A percentile compares a stretch with the other conserved stretches of the same genome.
These are phyloP conservation scores for Sclerotinia glacialis DNA, from an alignment of 2,329 filamentous ascomycete genomes.

Conservation along the genomic window DNA sequence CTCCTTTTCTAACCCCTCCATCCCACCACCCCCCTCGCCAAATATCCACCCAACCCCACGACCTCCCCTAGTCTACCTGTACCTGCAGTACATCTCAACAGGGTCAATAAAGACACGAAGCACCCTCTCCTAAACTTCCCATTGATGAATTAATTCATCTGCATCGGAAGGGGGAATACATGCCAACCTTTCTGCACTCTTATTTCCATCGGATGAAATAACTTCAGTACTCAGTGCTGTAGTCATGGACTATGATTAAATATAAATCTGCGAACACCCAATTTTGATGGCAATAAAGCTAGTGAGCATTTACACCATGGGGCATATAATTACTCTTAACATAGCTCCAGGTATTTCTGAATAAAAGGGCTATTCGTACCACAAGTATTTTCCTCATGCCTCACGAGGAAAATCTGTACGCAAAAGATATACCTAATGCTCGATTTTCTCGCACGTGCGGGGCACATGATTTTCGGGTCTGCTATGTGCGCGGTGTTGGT, in stretches of 20 bases:
- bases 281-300: too few species aligned
- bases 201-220: not conserved
- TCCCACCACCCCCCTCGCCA: constrained; percentile 41
- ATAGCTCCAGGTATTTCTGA: too few species aligned
- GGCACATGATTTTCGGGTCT: not conserved
- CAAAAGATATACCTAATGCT: not conserved
- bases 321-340: too few species aligned
- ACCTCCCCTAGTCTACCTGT: constrained; percentile 72
- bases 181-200: constrained; percentile 32
- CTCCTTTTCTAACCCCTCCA: constrained; percentile 38
- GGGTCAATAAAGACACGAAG: constrained; percentile 75
- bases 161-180: constrained; percentile 44
- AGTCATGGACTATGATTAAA: too few species aligned
- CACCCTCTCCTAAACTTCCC: constrained; percentile 75
- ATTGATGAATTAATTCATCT: constrained; percentile 65
- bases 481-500: too few species aligned
- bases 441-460: not conserved
- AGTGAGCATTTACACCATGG: too few species aligned
- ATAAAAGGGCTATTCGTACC: too few species aligned
- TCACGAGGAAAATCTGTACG: too few species aligned
- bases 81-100: constrained; percentile 51
- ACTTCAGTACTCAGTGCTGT: too few species aligned
- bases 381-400: too few species aligned
- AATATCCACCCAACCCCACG: constrained; percentile 67
- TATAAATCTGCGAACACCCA: too few species aligned